Evolutionary conservation across 179 eudicot species (phyloP).

Genomic region (Drosera spatulata): DNA sequence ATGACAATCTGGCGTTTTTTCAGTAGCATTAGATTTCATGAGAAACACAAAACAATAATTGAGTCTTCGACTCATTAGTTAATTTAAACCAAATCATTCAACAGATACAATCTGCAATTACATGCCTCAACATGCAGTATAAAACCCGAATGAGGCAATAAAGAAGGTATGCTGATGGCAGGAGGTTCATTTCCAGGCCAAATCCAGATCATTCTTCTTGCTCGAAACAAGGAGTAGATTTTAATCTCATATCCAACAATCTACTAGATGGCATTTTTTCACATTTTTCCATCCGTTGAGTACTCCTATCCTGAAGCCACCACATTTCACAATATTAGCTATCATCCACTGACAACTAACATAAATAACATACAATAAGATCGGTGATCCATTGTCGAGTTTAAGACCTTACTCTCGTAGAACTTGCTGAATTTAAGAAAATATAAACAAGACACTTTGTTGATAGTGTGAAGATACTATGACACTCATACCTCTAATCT

Average conservation of each 20-base stretch:
- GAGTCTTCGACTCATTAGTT: too few relatives aligned
- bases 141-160: slow-evolving; percentile 76
- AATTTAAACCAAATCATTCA: too few relatives aligned
- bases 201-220: slow-evolving; percentile 90
- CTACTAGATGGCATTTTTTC: slow-evolving; percentile 95
- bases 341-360: too few relatives aligned
- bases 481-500: too few relatives aligned
- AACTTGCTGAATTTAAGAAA: too few relatives aligned
- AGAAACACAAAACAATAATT: not conserved
- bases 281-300: slow-evolving; percentile 90
- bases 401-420: too few relatives aligned
- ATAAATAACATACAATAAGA: too few relatives aligned
- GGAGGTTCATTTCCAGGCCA: slow-evolving; percentile 97
- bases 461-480: too few relatives aligned
- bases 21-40: slow-evolving; percentile 5
- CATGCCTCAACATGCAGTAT: slow-evolving; percentile 83
- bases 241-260: slow-evolving; percentile 59
- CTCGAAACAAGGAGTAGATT: slow-evolving; percentile 80
- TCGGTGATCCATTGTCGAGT: too few relatives aligned
- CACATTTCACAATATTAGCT: not conserved
- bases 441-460: too few relatives aligned
- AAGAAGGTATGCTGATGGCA: slow-evolving; percentile 56
- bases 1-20: slow-evolving; percentile 63
- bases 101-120: too few relatives aligned
- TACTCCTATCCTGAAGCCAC: slow-evolving; percentile 78